A percentile compares a stretch with the other conserved stretches of the same genome.
These are phyloP conservation scores for Quercus mongolica DNA, from an alignment of 306 rosid species.

Conservation along the genomic window DNA sequence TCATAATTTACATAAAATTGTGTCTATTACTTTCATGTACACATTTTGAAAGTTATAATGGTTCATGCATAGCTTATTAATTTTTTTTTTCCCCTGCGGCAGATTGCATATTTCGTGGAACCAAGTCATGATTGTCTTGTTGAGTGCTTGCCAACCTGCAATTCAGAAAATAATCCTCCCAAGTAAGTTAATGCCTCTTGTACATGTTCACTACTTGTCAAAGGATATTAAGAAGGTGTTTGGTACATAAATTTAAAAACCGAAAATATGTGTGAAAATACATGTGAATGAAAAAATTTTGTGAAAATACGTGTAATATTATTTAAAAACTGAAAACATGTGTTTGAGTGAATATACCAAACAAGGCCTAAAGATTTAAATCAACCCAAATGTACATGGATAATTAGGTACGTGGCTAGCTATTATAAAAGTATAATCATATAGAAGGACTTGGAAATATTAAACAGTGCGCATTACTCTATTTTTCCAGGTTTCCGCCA, in stretches of 20 bases:
- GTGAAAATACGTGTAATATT: too few species aligned
- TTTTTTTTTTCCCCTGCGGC: constrained; percentile 17
- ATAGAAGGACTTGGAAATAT: background rate
- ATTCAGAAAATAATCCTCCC: constrained; percentile 72
- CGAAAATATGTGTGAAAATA: too few species aligned
- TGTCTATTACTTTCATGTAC: background rate
- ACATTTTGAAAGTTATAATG: background rate
- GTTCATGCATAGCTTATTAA: background rate
- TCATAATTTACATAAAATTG: background rate
- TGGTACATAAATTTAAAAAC: too few species aligned
- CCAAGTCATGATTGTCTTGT: constrained; percentile 81
- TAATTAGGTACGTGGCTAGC: background rate
- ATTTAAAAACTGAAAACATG: too few species aligned
- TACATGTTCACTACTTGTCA: background rate
- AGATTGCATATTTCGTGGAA: constrained; percentile 85
- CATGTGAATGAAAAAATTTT: too few species aligned
- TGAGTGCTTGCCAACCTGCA: constrained; percentile 85
- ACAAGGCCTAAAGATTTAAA: background rate
- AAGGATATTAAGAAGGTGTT: too few species aligned
- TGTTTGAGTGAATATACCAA: too few species aligned
- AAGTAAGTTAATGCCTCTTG: constrained; percentile 48
- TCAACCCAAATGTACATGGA: background rate
- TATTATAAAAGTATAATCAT: background rate
- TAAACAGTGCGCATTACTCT: background rate
- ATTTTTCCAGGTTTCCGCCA: constrained; percentile 62